These are phyloP conservation scores for Stylonectria norvegica DNA, from an alignment of 2,329 filamentous ascomycete genomes.

Conservation along the genomic window DNA sequence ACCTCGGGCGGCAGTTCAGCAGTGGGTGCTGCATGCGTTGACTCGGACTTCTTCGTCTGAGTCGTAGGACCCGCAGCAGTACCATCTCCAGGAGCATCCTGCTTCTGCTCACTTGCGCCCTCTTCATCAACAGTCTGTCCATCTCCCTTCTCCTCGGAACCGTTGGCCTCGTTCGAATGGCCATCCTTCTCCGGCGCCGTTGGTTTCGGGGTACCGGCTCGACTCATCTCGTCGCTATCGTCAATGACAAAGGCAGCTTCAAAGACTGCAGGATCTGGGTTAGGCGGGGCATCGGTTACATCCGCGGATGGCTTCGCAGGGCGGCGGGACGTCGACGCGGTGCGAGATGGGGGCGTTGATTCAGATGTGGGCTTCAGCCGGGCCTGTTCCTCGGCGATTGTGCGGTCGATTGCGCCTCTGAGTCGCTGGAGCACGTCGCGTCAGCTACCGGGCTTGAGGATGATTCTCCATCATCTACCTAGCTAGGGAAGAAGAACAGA, in stretches of 20 bases:
- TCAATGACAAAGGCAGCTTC: constrained; percentile 84
- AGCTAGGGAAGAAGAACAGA: too few species aligned
- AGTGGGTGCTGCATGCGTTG: constrained; percentile 8
- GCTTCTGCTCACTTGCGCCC: constrained; percentile 18
- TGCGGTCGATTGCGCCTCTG: constrained; percentile 79
- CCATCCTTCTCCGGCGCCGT: constrained; percentile 36
- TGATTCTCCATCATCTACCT: too few species aligned
- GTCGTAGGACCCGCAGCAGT: too few species aligned
- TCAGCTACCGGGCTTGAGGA: neutral
- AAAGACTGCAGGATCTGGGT: constrained; percentile 83
- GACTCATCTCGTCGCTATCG: constrained; percentile 68
- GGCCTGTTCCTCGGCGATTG: constrained; percentile 88
- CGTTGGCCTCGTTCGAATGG: too few species aligned
- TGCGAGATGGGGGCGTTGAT: constrained; percentile 41
- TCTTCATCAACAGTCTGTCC: constrained; percentile 13
- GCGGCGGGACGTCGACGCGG: constrained; percentile 35
- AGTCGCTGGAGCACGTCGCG: constrained; percentile 58
- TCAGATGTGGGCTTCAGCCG: constrained; percentile 60
- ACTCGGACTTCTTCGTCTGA: constrained; percentile 11
- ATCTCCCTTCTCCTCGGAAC: constrained; percentile 15
- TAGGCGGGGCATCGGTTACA: constrained; percentile 39
- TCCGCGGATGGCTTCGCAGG: constrained; percentile 39
- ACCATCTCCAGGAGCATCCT: constrained; percentile 15
- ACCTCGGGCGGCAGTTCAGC: constrained; percentile 71
- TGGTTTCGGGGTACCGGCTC: constrained; percentile 55